Percentiles rank a stretch among this genome's conserved stretches.
These are phyloP conservation scores for Stagonosporopsis vannaccii DNA, from an alignment of 2,329 filamentous ascomycete genomes.

Conservation along the genomic window DNA sequence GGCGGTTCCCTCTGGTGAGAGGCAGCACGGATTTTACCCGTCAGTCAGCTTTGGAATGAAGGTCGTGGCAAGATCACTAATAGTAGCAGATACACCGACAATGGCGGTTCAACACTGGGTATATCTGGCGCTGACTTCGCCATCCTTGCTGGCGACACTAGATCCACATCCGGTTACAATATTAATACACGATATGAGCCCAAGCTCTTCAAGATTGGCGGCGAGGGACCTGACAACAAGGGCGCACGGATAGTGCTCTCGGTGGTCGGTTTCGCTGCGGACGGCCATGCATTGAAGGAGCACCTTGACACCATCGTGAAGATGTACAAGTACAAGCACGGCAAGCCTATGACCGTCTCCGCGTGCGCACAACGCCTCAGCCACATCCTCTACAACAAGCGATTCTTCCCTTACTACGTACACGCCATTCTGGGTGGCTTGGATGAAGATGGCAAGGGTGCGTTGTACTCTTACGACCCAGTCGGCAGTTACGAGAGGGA, in stretches of 20 bases:
- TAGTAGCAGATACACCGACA: slow-evolving; percentile 83
- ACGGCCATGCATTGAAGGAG: slow-evolving; percentile 92
- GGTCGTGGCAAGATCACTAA: slow-evolving; percentile 23
- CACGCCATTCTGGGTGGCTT: slow-evolving; percentile 92
- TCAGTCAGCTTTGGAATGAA: slow-evolving; percentile 56
- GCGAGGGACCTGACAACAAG: slow-evolving; percentile 82
- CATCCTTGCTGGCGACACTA: slow-evolving; percentile 96
- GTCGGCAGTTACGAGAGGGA: slow-evolving; percentile 98
- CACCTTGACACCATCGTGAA: slow-evolving; percentile 93
- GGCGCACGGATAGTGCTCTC: slow-evolving; percentile 89
- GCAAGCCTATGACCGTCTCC: slow-evolving; percentile 92
- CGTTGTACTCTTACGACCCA: slow-evolving; percentile 96
- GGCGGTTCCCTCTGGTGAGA: slow-evolving; percentile 56
- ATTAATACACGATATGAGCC: slow-evolving; percentile 97
- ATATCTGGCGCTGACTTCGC: slow-evolving; percentile 94
- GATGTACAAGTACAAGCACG: slow-evolving; percentile 98
- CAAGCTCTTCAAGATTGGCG: slow-evolving; percentile 97
- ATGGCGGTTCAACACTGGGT: slow-evolving; percentile 93
- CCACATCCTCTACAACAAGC: slow-evolving; percentile 95
- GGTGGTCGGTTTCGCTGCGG: slow-evolving; percentile 94
- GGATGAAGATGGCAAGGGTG: slow-evolving; percentile 92
- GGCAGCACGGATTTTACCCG: slow-evolving; percentile 91
- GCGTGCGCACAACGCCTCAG: slow-evolving; percentile 94
- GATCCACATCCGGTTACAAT: slow-evolving; percentile 91
- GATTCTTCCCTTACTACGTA: slow-evolving; percentile 99